phyloP scores from a whole-genome alignment of 768 basidiomycete genomes.

The Boletus vermiculosoides region DNA sequence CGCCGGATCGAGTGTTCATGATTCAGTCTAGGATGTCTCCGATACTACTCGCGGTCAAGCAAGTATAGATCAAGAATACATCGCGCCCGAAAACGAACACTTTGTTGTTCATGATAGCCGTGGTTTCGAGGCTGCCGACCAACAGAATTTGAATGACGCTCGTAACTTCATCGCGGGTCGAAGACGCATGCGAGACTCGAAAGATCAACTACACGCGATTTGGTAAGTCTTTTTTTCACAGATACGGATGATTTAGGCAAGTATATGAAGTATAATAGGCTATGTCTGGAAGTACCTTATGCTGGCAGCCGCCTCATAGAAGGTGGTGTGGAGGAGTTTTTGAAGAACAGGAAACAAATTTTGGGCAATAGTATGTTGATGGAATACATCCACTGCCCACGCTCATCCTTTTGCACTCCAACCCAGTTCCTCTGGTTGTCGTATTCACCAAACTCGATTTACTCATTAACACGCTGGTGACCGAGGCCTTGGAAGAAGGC shows the following conservation, averaged over 20 bases:
- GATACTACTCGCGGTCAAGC: constrained; percentile 1
- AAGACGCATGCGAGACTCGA: neutral
- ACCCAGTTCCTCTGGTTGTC: constrained; percentile 4
- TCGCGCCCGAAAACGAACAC: neutral
- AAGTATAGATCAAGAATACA: neutral
- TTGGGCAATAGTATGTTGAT: constrained; percentile 7
- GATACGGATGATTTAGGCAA: neutral
- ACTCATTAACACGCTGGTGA: neutral
- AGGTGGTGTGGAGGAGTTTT: constrained; percentile 1
- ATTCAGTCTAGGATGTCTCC: neutral
- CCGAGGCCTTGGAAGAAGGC: neutral
- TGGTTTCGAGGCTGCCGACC: constrained; percentile 7
- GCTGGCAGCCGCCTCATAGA: neutral
- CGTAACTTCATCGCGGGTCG: neutral
- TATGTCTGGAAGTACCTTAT: neutral
- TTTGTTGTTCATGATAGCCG: constrained; percentile 11
- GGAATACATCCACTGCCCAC: neutral
- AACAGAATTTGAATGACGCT: neutral
- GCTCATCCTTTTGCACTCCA: neutral
- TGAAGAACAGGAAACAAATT: neutral
- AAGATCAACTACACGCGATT: constrained; percentile 6
- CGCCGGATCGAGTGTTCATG: neutral
- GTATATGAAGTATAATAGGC: neutral
- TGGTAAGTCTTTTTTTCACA: constrained; percentile 1
- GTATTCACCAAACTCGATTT: constrained; percentile 11